Evolutionary conservation across 805 yeast genomes (phyloP), one percentile per base, ranked within the genome.

Genomic region (Sugiyamaella valdiviana): DNA sequence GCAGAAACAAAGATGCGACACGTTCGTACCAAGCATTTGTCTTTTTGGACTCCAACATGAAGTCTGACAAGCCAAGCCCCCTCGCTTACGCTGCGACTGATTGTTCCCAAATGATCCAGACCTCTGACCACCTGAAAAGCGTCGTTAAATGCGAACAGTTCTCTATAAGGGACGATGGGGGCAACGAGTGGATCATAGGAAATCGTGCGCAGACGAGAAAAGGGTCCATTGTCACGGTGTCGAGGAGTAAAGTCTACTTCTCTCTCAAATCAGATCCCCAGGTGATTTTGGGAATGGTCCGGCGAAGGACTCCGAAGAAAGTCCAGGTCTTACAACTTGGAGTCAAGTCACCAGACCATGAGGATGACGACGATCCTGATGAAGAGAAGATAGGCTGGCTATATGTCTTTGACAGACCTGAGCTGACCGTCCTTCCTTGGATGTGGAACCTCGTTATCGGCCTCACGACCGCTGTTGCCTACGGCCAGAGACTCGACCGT

Each of bases 331-430:
- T 47, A 22, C 42, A 42, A 23, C 24, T 42, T 17, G 50, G 46
- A 17, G 24, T 32, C 10, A 42, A 23, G 14, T 26, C 32, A 12
- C 37, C 17, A 10, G 42, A 41, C 19, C 26, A 42, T 26, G 48
- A 53, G 16, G 45, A 42, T 7, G 57, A 56, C 26, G 58, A 54
- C 36, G 55, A 54, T 19, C 49, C 51, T 16, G 51, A 53, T 35
- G 47, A 39, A 17, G 58, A 54, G 44, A 56, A 51, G 43, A 36
- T 54, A 20, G 59, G 59, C 16, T 56, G 59, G 58, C 45, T 56
- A 19, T 48, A 54, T 19, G 44, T 53, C 29, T 50, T 48, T 36
- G 54, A 52, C 20, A 26, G 14, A n/a, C 32, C 32, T n/a, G 32
- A 26, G 14, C 32, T 26, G 10, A 10, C 32, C 4, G 6, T 15